Conservation (phyloP, 225 moss, liverwort and hornwort genomes). For the Anthoceros angustus region DNA sequence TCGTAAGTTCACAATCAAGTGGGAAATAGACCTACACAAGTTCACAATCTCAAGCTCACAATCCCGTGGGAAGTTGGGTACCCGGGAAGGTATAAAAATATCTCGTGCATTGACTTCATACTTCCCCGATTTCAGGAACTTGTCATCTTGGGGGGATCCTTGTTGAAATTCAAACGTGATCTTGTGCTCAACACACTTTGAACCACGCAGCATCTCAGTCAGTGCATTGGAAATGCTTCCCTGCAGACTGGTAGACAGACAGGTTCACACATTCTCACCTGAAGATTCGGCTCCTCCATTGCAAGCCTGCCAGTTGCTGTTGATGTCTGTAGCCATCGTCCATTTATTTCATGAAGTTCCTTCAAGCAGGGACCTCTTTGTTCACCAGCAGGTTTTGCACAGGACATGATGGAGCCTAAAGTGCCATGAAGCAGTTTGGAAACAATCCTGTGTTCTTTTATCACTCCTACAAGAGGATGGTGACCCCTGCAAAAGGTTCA, state of each 20-base stretch:
- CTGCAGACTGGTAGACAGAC: slow-evolving; percentile 5
- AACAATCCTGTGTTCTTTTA: slow-evolving; percentile 77
- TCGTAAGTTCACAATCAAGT: neutral
- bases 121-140: slow-evolving; percentile 13
- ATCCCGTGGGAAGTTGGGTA: slow-evolving; percentile 6
- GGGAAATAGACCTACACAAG: neutral
- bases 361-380: slow-evolving; percentile 15
- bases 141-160: slow-evolving; percentile 13
- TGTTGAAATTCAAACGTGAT: slow-evolving; percentile 37
- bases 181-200: slow-evolving; percentile 79
- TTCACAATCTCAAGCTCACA: neutral
- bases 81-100: slow-evolving; percentile 81
- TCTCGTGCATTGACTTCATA: slow-evolving; percentile 65
- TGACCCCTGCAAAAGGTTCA: slow-evolving; percentile 33
- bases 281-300: slow-evolving; percentile 96
- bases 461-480: slow-evolving; percentile 63
- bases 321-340: slow-evolving; percentile 86
- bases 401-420: slow-evolving; percentile 50
- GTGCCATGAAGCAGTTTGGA: slow-evolving; percentile 70
- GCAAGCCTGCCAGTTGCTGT: slow-evolving; percentile 89
- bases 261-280: slow-evolving; percentile 30
- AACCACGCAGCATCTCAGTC: slow-evolving; percentile 7
- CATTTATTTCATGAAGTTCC: slow-evolving; percentile 42
- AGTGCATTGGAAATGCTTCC: neutral
- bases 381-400: slow-evolving; percentile 46